phyloP scores from a whole-genome alignment of 2,329 filamentous ascomycete genomes.

The Pyrenophora seminiperda region DNA sequence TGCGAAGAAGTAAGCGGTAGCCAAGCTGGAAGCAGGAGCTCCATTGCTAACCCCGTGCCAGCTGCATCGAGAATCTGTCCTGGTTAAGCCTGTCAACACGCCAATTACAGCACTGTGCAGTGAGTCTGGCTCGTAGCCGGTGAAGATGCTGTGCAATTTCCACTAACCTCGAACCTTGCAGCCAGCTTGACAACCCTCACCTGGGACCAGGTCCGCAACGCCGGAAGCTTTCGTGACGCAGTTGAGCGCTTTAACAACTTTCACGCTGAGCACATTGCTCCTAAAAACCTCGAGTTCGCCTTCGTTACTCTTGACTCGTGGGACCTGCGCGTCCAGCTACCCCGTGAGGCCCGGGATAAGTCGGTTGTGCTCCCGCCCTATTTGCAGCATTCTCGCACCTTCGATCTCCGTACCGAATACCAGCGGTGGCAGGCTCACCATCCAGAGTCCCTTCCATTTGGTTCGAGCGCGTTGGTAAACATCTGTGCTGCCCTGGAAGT shows the following conservation, averaged over 20 bases:
- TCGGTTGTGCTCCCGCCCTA: conserved; percentile 95
- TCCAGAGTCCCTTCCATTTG: conserved; percentile 94
- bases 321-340: conserved; percentile 97
- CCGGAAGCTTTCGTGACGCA: conserved; percentile 95
- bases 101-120: conserved; percentile 98
- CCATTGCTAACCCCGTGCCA: conserved; percentile 51
- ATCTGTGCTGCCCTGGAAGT: conserved; percentile 98
- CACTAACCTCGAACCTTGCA: conserved; percentile 49
- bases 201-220: conserved; percentile 98
- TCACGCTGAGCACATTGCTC: conserved; percentile 85
- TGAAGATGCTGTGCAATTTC: not conserved
- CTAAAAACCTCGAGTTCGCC: conserved; percentile 93
- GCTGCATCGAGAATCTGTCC: conserved; percentile 92
- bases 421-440: conserved; percentile 99
- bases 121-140: conserved; percentile 59
- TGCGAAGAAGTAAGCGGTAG: conserved; percentile 76
- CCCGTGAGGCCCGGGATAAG: conserved; percentile 97
- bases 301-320: conserved; percentile 98
- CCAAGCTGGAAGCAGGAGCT: not conserved
- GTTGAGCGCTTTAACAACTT: conserved; percentile 94
- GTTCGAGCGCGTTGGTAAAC: conserved; percentile 91
- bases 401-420: conserved; percentile 96
- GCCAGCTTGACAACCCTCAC: conserved; percentile 96
- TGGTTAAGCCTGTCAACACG: conserved; percentile 98
- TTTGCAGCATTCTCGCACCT: conserved; percentile 95